phyloP scores from a whole-genome alignment of 345 rosid species.

The Populus alba region DNA sequence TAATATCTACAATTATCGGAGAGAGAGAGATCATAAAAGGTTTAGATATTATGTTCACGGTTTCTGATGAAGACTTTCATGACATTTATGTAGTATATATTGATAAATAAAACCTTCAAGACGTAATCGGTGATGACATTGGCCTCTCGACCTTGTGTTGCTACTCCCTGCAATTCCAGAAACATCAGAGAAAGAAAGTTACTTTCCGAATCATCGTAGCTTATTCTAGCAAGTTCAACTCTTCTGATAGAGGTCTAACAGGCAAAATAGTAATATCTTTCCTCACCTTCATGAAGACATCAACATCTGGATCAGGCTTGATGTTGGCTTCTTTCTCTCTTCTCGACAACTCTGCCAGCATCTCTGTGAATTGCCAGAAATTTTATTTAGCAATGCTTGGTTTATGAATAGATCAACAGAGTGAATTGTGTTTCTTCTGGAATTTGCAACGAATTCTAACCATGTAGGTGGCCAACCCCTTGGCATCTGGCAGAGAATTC shows the following conservation, averaged over 20 bases:
- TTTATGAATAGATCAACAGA: not conserved
- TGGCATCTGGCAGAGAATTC: slow-evolving; percentile 77
- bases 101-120: slow-evolving; percentile 50
- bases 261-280: not conserved
- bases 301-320: slow-evolving; percentile 78
- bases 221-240: not conserved
- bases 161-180: slow-evolving; percentile 42
- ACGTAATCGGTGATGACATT: slow-evolving; percentile 71
- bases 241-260: not conserved
- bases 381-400: not conserved
- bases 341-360: slow-evolving; percentile 65
- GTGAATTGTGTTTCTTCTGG: not conserved
- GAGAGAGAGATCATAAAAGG: not conserved
- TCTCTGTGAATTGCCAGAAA: slow-evolving; percentile 33
- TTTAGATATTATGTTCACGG: not conserved
- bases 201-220: not conserved
- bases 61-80: not conserved
- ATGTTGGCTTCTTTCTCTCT: slow-evolving; percentile 80
- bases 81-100: not conserved
- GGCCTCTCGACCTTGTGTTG: slow-evolving; percentile 47
- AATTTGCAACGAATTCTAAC: slow-evolving; percentile 22
- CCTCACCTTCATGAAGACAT: slow-evolving; percentile 75
- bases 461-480: slow-evolving; percentile 58
- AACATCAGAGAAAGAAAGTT: not conserved
- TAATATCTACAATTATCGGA: slow-evolving; percentile 44